phyloP scores from a whole-genome alignment of 352 stramenopile species.

The Thraustochytrium striatum region DNA sequence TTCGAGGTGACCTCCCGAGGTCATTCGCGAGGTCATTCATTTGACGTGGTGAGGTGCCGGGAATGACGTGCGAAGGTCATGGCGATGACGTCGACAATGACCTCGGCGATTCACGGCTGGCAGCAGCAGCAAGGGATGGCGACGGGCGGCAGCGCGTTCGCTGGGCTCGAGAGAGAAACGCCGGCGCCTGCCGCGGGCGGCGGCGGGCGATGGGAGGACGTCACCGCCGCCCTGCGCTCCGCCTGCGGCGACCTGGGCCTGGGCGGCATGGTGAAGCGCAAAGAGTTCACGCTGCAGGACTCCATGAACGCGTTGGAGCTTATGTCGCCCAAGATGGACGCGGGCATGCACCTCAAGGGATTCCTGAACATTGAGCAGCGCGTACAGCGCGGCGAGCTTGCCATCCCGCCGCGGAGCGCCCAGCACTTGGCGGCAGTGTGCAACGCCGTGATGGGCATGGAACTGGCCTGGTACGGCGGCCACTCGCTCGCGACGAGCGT shows the following conservation, averaged over 20 bases:
- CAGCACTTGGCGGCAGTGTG: not conserved
- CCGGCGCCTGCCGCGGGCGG: not conserved
- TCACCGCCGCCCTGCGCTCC: not conserved
- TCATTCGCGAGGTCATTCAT: not conserved
- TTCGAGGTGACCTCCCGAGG: not conserved
- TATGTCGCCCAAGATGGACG: slow-evolving; percentile 49
- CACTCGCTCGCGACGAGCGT: slow-evolving; percentile 23
- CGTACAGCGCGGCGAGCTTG: not conserved
- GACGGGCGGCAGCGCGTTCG: not conserved
- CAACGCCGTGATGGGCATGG: not conserved
- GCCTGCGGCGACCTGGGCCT: slow-evolving; percentile 18
- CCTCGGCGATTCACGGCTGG: not conserved
- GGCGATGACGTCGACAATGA: not conserved
- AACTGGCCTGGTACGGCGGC: slow-evolving; percentile 28
- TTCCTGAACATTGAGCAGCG: not conserved
- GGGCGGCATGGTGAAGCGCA: slow-evolving; percentile 26
- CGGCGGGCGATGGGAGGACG: not conserved
- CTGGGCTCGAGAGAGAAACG: not conserved
- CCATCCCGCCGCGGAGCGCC: not conserved
- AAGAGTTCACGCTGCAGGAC: slow-evolving; percentile 43
- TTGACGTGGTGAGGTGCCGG: not conserved
- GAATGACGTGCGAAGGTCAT: not conserved
- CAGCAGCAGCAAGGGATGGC: not conserved
- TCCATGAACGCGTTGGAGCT: slow-evolving; percentile 44
- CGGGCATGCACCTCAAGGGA: not conserved